Conservation (phyloP, 169 alveolate genomes). For the Eimeria zaria region DNA sequence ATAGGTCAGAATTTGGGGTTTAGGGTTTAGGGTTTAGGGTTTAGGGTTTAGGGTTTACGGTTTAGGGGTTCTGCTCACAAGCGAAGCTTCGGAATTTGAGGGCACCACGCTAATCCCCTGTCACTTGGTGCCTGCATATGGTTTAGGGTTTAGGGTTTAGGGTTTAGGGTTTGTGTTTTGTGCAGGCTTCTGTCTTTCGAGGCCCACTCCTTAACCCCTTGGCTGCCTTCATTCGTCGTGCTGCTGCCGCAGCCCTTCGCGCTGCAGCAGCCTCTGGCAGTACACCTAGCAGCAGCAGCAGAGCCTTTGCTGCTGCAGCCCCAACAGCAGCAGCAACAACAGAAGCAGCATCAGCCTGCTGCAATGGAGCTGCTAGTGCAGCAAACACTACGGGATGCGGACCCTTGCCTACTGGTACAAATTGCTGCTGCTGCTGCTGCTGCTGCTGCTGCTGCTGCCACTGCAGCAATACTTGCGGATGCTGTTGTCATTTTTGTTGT, state of each 20-base stretch:
- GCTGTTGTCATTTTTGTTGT: not conserved
- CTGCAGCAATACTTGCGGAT: not conserved
- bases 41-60: not conserved
- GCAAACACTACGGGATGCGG: conserved; percentile 52
- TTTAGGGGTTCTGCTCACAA: not conserved
- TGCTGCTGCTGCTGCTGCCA: conserved; percentile 12
- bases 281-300: conserved; percentile 47
- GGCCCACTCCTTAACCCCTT: conserved; percentile 2
- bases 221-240: conserved; percentile 20
- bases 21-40: not conserved
- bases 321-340: conserved; percentile 48
- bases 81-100: not conserved
- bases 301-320: conserved; percentile 34
- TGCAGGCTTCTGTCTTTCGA: conserved; percentile 23
- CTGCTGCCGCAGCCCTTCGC: conserved; percentile 54
- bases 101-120: not conserved
- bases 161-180: conserved; percentile 1
- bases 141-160: conserved; percentile 46
- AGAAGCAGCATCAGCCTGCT: conserved; percentile 1
- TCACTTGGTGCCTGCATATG: not conserved
- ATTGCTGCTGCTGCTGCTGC: not conserved
- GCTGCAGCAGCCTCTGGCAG: conserved; percentile 39
- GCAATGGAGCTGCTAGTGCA: conserved; percentile 52
- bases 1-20: conserved; percentile 38
- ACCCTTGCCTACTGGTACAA: conserved; percentile 27